phyloP scores from a whole-genome alignment of 2,329 filamentous ascomycete genomes.

The Neofusicoccum laricinum region DNA sequence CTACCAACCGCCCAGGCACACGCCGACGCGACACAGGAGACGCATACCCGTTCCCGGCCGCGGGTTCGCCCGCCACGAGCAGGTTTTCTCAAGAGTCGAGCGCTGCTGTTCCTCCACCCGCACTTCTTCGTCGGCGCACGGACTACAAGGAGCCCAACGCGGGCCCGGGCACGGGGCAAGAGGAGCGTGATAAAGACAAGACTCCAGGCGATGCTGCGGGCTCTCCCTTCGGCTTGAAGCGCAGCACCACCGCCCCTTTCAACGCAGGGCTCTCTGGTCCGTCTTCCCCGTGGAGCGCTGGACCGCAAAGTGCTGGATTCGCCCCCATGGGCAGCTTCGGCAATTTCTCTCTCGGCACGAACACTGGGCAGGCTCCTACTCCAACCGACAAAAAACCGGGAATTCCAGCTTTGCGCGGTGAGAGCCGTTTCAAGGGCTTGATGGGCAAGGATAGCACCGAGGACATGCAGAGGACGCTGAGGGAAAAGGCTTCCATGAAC shows the following conservation, averaged over 20 bases:
- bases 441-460: slow-evolving; percentile 76
- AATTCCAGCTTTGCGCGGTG: slow-evolving; percentile 65
- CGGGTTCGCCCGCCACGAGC: slow-evolving; percentile 59
- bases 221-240: slow-evolving; percentile 46
- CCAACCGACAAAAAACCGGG: slow-evolving; percentile 68
- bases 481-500: slow-evolving; percentile 54
- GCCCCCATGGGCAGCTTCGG: slow-evolving; percentile 83
- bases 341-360: slow-evolving; percentile 69
- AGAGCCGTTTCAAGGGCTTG: slow-evolving; percentile 82
- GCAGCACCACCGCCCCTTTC: slow-evolving; percentile 54
- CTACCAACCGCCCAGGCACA: slow-evolving; percentile 67
- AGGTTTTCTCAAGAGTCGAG: slow-evolving; percentile 63
- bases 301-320: slow-evolving; percentile 61
- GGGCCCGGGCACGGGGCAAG: slow-evolving; percentile 38
- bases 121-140: slow-evolving; percentile 60
- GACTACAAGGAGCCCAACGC: slow-evolving; percentile 54
- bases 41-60: slow-evolving; percentile 55
- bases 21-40: slow-evolving; percentile 84
- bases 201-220: slow-evolving; percentile 23
- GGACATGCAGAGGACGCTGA: slow-evolving; percentile 50
- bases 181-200: slow-evolving; percentile 52
- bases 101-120: slow-evolving; percentile 58
- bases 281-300: slow-evolving; percentile 58
- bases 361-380: slow-evolving; percentile 53
- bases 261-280: slow-evolving; percentile 48